Base-by-base conservation (phyloP, 1,284 basidiomycete genomes). In the Lignosus rhinocerotis region DNA sequence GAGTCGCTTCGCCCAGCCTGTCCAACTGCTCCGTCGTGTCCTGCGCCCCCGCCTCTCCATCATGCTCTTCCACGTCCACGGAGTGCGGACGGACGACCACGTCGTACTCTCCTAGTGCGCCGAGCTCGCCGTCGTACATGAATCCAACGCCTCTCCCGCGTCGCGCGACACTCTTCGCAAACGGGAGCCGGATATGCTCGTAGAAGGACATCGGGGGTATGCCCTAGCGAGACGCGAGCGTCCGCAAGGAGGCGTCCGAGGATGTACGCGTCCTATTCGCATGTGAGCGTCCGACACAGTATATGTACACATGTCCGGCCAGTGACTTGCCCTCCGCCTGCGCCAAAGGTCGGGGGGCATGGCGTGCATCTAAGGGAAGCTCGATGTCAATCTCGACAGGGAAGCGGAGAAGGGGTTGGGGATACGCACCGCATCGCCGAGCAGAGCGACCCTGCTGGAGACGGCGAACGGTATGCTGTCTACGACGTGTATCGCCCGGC, bases 271-370 rank as follows among this genome's bases (percentile, higher is more conserved):
- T 77, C 75, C 72, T 76, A 53, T 7, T 25, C 25, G 25, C 25
- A 25, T 25, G 25, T 25, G 25, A 25, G 14, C 5, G 36, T 39
- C 36, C 36, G 12, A 8, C 36, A 5, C 14, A 14, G 36, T 11
- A n/a, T n/a, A n/a, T n/a, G 5, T 5, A 39, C 5, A 14, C 12
- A 14, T 39, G 36, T 39, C 6, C 3, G 14, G 14, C 11, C 14
- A n/a, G 12, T 12, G 5, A 36, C 14, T 64, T 82, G 80, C 1
- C 81, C 82, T 0, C 81, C 82, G 38, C 82, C 82, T 2, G 80
- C 78, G 19, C 80, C 81, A 66, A 80, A 77, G 68, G 79, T 76
- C 1, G 81, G 78, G 4, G n/a, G 71, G 59, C 77, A 80, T 81
- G 0, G 80, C 81, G 62, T 85, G 82, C 6, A 80, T 80, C 82